Base-by-base conservation (phyloP, 1,284 basidiomycete genomes). In the Ustilago bromivora region DNA sequence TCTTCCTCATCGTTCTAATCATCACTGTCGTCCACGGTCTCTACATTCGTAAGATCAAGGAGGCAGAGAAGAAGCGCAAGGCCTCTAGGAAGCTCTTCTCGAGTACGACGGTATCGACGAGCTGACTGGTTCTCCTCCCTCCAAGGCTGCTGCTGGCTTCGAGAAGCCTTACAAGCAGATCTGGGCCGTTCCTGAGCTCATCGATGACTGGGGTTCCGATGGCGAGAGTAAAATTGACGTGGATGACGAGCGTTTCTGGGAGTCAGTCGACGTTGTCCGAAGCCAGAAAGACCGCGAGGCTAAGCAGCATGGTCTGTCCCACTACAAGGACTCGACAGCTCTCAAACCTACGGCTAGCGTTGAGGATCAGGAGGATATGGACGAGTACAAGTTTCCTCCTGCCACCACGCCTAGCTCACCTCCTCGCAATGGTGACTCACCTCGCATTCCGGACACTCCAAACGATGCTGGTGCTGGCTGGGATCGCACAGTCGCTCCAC, bases 1-100 rank as follows among this genome's bases (percentile, higher is more conserved):
- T 70, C 43, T 79, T 76, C 52, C 62, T 68, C 7, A 46, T 63
- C 23, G 55, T 81, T 3, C 70, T 82, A 7, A 34, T 60, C 35
- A 57, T 79, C 54, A 68, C 78, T 28, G 49, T 82, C 53, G 60
- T 65, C 8, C 79, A 82, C 53, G 81, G 74, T 46, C 63, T 75
- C 28, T 66, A 69, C 59, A 70, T 70, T 34, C 66, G 71, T 28
- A 78, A 57, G 52, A 69, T 78, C 53, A 71, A 72, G 63, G 70
- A 71, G 15, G 47, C 66, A 28, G 54, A 71, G 41, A 75, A 76
- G 72, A 77, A 70, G 55, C 59, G 68, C 23, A 66, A 67, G 34
- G 69, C 74, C 17, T 65, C 74, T n/a, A 66, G 23, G 46, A 38
- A 0, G 55, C 55, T 51, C 40, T 69, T 28, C 40, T 65, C 46